These are phyloP conservation scores for Acer yangbiense DNA, from an alignment of 345 rosid species.

Conservation along the genomic window DNA sequence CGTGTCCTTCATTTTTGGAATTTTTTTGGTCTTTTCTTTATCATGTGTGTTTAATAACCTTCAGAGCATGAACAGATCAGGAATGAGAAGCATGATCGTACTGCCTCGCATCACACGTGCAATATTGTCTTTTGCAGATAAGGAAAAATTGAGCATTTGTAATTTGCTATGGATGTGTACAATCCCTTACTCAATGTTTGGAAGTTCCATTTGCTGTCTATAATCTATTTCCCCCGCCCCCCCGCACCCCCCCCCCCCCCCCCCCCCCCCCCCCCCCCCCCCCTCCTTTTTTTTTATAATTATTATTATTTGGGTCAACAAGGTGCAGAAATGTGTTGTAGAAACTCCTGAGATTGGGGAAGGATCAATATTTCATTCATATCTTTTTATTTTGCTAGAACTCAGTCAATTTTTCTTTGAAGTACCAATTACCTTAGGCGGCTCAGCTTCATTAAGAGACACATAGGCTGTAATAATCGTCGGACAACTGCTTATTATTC, in stretches of 20 bases:
- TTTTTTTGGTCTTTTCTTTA: not conserved
- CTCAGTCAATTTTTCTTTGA: not conserved
- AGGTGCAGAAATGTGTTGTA: slow-evolving; percentile 1
- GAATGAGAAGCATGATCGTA: not conserved
- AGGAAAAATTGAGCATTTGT: not conserved
- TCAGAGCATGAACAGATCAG: not conserved
- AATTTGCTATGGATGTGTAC: not conserved
- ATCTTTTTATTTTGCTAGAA: not conserved
- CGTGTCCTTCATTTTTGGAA: not conserved
- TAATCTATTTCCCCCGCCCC: no score
- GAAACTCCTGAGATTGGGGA: not conserved
- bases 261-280: not conserved
- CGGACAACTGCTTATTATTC: slow-evolving; percentile 5
- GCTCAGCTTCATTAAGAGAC: not conserved
- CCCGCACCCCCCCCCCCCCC: not conserved
- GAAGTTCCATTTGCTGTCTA: not conserved
- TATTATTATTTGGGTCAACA: not conserved
- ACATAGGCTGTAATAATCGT: not conserved
- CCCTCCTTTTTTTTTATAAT: no score
- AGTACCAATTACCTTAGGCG: not conserved
- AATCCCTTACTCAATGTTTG: not conserved
- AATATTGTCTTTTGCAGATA: not conserved
- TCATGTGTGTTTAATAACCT: not conserved
- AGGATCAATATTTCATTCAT: not conserved
- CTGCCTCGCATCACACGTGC: not conserved